Evolutionary conservation across 768 basidiomycete species (phyloP), one percentile per base, ranked within the genome.

Genomic region (Boletus bicolor): DNA sequence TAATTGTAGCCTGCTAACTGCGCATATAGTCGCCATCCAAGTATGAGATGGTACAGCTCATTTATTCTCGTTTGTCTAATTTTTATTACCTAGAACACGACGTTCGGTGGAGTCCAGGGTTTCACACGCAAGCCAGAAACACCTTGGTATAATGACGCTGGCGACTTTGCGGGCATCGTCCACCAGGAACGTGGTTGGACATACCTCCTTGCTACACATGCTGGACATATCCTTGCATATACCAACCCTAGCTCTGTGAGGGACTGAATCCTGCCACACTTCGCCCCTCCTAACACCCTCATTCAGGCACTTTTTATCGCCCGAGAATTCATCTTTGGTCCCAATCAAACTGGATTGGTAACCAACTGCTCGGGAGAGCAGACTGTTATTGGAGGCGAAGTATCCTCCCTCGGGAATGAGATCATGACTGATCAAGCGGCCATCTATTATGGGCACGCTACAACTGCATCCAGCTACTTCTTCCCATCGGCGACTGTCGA

Each of bases 101-200:
- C 87, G 1, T 91, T 89, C 63, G 86, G 87, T 28, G 87, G 87
- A 8, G 83, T 84, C 39, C 85, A 85, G 69, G 88, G 88, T 2
- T 91, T 91, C 67, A 82, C 85, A 0, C 75, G 81, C 43, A 79
- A 77, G 54, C 88, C 88, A 4, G 77, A 81, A 0, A 89, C 88
- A 0, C 80, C 82, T 0, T 89, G 86, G 86, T 72, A 70, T 49
- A 80, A 83, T 53, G 83, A 86, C 49, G 62, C 66, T 0, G 81
- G 81, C 14, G 71, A 80, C 45, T 76, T 82, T 46, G 85, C 80
- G 0, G 87, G 87, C 0, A 83, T 87, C 28, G 78, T 89, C 17
- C 86, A 87, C 62, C 86, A 88, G 66, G 88, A 89, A 69, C 80
- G 88, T 36, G 80, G 79, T 32, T 85, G 78, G 68, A 77, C 67